phyloP scores from a whole-genome alignment of 2,329 filamentous ascomycete genomes.

The Aspergillus ruber region DNA sequence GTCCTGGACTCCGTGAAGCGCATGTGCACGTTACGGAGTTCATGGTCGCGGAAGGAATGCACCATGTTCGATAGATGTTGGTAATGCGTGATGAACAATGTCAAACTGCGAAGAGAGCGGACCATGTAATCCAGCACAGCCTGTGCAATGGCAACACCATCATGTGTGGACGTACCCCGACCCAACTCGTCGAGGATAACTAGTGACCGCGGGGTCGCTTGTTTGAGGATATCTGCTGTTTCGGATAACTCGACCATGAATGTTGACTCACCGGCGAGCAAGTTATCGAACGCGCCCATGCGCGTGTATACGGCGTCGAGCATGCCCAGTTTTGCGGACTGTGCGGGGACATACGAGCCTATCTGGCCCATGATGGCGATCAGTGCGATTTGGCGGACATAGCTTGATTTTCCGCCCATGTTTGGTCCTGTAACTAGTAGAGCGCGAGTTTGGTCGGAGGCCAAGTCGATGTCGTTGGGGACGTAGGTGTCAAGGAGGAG shows the following conservation, averaged over 20 bases:
- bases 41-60: constrained; percentile 57
- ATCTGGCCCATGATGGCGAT: constrained; percentile 92
- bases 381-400: constrained; percentile 85
- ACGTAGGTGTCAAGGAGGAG: constrained; percentile 81
- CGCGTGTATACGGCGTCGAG: constrained; percentile 90
- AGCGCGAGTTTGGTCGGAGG: constrained; percentile 60
- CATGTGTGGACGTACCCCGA: constrained; percentile 87
- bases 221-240: constrained; percentile 82
- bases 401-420: constrained; percentile 98
- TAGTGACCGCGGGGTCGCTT: constrained; percentile 74
- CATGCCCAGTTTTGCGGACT: constrained; percentile 66
- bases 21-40: constrained; percentile 89
- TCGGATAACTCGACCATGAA: constrained; percentile 98
- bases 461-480: constrained; percentile 74
- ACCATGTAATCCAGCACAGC: constrained; percentile 83
- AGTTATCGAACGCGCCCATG: constrained; percentile 93
- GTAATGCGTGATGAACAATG: constrained; percentile 97
- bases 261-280: constrained; percentile 87
- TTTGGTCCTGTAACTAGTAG: constrained; percentile 93
- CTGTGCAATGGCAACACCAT: constrained; percentile 91
- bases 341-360: constrained; percentile 86
- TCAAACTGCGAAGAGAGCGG: constrained; percentile 65
- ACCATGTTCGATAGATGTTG: constrained; percentile 75
- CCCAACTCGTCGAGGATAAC: constrained; percentile 94
- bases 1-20: constrained; percentile 59